Evolutionary conservation across 1,139 yeast genomes (phyloP).

Genomic region (Saccharomycopsis hybrid): DNA sequence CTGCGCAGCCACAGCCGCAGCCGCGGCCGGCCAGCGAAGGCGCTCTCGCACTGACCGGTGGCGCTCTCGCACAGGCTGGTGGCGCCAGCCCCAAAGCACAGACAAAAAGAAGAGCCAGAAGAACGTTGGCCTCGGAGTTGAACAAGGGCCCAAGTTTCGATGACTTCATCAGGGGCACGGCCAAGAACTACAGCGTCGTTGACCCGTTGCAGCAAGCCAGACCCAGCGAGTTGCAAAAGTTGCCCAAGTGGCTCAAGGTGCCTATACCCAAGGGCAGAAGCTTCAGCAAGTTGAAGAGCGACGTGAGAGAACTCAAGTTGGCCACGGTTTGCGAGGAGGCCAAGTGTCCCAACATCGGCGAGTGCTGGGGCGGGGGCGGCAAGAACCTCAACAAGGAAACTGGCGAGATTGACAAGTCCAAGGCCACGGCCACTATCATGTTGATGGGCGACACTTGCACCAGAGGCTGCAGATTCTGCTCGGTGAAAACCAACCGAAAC

Average conservation of each 20-base stretch:
- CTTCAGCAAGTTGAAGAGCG: slow-evolving; percentile 73
- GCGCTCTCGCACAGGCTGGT: no score
- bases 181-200: slow-evolving; percentile 48
- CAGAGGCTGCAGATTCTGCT: slow-evolving; percentile 95
- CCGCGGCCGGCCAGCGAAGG: no score
- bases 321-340: slow-evolving; percentile 99
- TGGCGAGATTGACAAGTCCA: slow-evolving; percentile 58
- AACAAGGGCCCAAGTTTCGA: slow-evolving; percentile 80
- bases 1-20: no score
- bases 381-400: slow-evolving; percentile 17
- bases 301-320: slow-evolving; percentile 78
- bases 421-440: slow-evolving; percentile 99
- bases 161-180: slow-evolving; percentile 79
- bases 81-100: no score
- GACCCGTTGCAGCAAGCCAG: slow-evolving; percentile 75
- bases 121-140: slow-evolving; percentile 10
- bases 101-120: slow-evolving; percentile 8
- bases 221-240: slow-evolving; percentile 31
- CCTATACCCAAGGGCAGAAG: slow-evolving; percentile 91
- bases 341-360: slow-evolving; percentile 97
- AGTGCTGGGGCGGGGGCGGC: slow-evolving; percentile 95
- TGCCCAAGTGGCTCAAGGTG: slow-evolving; percentile 92
- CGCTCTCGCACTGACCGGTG: no score
- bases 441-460: slow-evolving; percentile 98
- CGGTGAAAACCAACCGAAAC: slow-evolving; percentile 83